phyloP scores from a whole-genome alignment of 306 rosid species.

The Dicorynia guianensis region DNA sequence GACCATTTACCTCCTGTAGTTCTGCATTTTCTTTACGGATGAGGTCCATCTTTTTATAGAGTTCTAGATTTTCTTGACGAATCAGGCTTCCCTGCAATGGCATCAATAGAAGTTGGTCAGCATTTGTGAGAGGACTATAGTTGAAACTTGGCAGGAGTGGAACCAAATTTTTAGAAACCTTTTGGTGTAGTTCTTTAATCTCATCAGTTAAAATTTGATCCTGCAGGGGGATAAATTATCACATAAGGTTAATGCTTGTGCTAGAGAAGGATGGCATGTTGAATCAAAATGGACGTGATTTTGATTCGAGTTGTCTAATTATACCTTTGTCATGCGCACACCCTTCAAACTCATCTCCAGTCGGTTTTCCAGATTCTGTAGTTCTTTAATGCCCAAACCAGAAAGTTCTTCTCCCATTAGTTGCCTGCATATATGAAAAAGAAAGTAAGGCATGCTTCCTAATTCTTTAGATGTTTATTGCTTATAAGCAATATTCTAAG shows the following conservation, averaged over 20 bases:
- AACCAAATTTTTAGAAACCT: conserved; percentile 45
- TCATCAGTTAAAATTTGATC: conserved; percentile 54
- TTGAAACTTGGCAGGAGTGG: conserved; percentile 20
- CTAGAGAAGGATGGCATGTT: not conserved
- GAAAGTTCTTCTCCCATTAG: conserved; percentile 35
- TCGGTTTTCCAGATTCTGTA: conserved; percentile 28
- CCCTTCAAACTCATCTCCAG: conserved; percentile 33
- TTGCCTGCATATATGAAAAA: conserved; percentile 12
- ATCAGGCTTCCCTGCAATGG: conserved; percentile 40
- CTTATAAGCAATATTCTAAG: not conserved
- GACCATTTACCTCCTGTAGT: conserved; percentile 38
- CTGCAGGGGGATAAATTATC: conserved; percentile 36
- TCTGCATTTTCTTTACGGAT: conserved; percentile 48
- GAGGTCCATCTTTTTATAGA: conserved; percentile 43
- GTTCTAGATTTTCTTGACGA: conserved; percentile 49
- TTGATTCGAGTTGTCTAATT: conserved; percentile 1
- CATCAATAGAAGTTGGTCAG: conserved; percentile 27
- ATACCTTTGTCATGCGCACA: conserved; percentile 33
- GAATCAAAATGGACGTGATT: not conserved
- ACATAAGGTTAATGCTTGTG: not conserved
- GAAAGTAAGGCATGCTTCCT: not conserved
- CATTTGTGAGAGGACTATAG: conserved; percentile 9
- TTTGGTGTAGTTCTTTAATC: conserved; percentile 50
- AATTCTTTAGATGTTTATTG: conserved; percentile 9
- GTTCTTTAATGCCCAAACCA: conserved; percentile 17